Evolutionary conservation across 1,139 yeast genomes (phyloP).

Genomic region (Meyerozyma carpophila): DNA sequence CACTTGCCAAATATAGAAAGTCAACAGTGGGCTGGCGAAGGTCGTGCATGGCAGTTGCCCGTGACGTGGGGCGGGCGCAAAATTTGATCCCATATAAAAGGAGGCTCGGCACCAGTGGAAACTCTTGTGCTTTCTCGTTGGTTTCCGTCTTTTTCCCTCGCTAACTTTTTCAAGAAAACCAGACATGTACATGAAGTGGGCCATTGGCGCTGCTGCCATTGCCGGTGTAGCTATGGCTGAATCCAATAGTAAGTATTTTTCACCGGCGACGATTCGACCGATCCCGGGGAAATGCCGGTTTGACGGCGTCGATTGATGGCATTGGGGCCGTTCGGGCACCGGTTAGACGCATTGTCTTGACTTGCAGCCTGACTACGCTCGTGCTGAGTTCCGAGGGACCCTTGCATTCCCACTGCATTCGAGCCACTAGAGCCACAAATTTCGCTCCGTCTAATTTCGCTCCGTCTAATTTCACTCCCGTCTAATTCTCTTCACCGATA

Average conservation of each 20-base stretch:
- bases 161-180: background rate
- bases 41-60: constrained; percentile 1
- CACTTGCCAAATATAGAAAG: background rate
- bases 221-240: constrained; percentile 42
- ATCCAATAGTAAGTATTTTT: constrained; percentile 41
- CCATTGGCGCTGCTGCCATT: constrained; percentile 26
- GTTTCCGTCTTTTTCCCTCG: background rate
- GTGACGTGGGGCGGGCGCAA: constrained; percentile 1
- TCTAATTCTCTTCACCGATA: constrained; percentile 2
- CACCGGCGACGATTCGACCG: no score
- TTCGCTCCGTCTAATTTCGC: background rate
- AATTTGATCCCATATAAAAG: constrained; percentile 1
- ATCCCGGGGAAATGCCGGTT: background rate
- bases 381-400: no score
- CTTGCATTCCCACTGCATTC: no score
- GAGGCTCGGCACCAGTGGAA: background rate
- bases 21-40: constrained; percentile 1
- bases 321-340: background rate
- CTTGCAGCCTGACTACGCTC: no score
- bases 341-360: no score
- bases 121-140: background rate
- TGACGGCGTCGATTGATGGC: background rate
- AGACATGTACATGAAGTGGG: constrained; percentile 1
- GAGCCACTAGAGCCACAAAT: background rate
- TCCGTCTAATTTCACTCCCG: background rate